Base-by-base conservation (phyloP, 208 protist species). In the Herpetomonas tarakana region DNA sequence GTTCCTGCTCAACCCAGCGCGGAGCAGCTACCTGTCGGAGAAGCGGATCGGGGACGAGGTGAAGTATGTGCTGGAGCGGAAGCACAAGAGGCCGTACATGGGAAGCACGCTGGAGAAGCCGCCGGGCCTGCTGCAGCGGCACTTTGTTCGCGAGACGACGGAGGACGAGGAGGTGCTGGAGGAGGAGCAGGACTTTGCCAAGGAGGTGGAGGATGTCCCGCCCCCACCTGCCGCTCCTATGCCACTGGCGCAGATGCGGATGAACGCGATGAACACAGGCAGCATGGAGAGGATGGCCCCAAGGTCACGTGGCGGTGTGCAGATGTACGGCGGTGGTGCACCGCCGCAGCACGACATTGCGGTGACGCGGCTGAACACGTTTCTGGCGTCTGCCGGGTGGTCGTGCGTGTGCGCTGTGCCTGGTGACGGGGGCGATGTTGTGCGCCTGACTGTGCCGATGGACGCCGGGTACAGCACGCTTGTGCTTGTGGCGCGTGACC, bases 41-140 rank as follows among this genome's bases (percentile, higher is more conserved):
- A 35, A 26, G 30, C 51, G 54, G 21, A 22, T 66, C 6, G 44
- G 41, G 21, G 61, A 66, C 29, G 61, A 66, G 52, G 52, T 51
- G 31, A 55, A 52, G 27, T 66, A 66, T 28, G 61, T 66, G 35
- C 14, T 66, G 41, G 51, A 58, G 24, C 61, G 61, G 26, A 58
- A 66, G 61, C 52, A 38, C 3, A 26, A 38, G 19, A 47, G 44
- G 9, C 21, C 30, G 26, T 9, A 51, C n/a, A 18, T 66, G 61
- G 61, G 61, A 14, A 66, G 56, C 61, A 66, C 61, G 41, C 61
- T 66, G 14, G 61, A 66, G 52, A 66, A 66, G 52, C 61, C 61
- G 22, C 61, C 61, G 26, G 61, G 52, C 2, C 52, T 66, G 49
- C 44, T 66, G 61, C 54, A 66, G 61, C 61, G 61, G 25, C 61